These are phyloP conservation scores for Blepharisma stoltei DNA, from an alignment of 73 alveolate genomes.

Conservation along the genomic window DNA sequence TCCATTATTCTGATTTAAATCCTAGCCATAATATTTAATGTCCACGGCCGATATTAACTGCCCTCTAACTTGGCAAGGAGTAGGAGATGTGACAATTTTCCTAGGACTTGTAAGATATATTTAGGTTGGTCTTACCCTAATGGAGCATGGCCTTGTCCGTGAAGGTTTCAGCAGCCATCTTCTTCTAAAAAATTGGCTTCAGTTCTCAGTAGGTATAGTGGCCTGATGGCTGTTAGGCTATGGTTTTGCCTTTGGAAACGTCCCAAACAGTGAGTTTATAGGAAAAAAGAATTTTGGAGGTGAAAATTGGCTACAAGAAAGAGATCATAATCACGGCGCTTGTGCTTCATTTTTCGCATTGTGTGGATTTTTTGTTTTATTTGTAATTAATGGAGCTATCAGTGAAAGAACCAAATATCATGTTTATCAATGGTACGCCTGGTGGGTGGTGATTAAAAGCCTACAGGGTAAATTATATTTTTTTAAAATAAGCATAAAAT, in stretches of 20 bases:
- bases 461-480: too few species aligned
- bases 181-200: neutral
- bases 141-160: neutral
- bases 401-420: constrained; percentile 3
- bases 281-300: constrained; percentile 24
- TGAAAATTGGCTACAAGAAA: constrained; percentile 11
- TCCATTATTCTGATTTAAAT: too few species aligned
- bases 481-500: too few species aligned
- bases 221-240: constrained; percentile 25
- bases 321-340: too few species aligned
- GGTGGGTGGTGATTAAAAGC: too few species aligned
- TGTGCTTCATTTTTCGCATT: constrained; percentile 17
- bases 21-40: too few species aligned
- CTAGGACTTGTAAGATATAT: constrained; percentile 22
- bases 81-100: neutral
- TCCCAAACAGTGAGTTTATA: neutral
- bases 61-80: too few species aligned
- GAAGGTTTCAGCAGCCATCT: neutral
- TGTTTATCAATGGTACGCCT: neutral
- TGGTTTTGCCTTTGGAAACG: constrained; percentile 24
- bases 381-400: constrained; percentile 13
- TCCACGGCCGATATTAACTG: too few species aligned
- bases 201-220: neutral
- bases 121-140: constrained; percentile 7
- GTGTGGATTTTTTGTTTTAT: constrained; percentile 1